These are phyloP conservation scores for Peterozyma xylosa DNA, from an alignment of 805 yeast genomes.

Conservation along the genomic window DNA sequence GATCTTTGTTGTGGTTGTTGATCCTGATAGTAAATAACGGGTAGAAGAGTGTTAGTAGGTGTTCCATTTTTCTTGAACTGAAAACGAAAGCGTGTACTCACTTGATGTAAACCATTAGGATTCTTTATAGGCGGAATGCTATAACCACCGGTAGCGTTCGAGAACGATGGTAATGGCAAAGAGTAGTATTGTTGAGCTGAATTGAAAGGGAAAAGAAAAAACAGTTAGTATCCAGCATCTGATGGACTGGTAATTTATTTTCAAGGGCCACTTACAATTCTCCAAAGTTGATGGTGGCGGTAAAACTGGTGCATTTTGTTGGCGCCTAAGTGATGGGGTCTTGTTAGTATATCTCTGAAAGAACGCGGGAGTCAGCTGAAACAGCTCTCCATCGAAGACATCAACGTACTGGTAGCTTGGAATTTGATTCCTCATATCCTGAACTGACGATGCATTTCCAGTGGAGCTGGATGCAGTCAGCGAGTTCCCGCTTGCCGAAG, in stretches of 20 bases:
- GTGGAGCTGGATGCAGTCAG: too few species aligned
- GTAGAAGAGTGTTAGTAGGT: conserved; percentile 1
- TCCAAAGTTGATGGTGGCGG: conserved; percentile 50
- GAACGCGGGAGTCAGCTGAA: too few species aligned
- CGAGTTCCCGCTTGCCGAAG: too few species aligned
- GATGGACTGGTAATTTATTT: too few species aligned
- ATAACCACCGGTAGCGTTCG: conserved; percentile 36
- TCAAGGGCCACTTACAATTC: conserved; percentile 29
- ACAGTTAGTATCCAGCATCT: too few species aligned
- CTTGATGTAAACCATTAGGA: conserved; percentile 17
- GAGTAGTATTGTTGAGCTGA: conserved; percentile 42
- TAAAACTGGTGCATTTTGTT: conserved; percentile 40
- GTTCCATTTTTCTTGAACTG: too few species aligned
- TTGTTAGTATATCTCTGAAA: too few species aligned
- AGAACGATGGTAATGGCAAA: conserved; percentile 38
- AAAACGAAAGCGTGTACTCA: conserved; percentile 16
- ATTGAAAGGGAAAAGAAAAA: not conserved
- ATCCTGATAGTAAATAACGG: conserved; percentile 12
- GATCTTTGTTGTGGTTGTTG: conserved; percentile 13
- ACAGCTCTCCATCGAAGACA: too few species aligned
- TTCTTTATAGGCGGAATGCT: conserved; percentile 40
- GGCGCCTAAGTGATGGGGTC: conserved; percentile 30
- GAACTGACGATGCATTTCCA: not conserved
- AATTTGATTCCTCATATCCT: not conserved
- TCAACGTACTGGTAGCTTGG: too few species aligned